Percentiles rank a stretch among this genome's conserved stretches.
Evolutionary conservation across 2,329 filamentous ascomycete species (phyloP).

Genomic region (Trichophaea hybrida): DNA sequence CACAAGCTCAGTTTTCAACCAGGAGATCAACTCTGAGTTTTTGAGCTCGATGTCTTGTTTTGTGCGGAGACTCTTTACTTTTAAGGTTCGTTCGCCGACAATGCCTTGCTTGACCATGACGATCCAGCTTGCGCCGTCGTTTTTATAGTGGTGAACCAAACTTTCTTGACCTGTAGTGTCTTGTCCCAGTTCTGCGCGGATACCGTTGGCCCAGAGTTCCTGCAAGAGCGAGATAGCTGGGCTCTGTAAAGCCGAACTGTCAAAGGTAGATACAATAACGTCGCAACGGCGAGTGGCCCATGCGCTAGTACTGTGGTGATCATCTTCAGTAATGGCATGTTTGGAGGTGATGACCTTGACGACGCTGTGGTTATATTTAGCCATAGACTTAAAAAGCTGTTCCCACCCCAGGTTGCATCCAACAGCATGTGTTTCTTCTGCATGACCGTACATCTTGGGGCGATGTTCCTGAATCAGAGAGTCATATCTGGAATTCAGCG

Average conservation of each 20-base stretch:
- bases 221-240: constrained; percentile 63
- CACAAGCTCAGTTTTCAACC: constrained; percentile 68
- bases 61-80: constrained; percentile 61
- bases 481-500: constrained; percentile 50
- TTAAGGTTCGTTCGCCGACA: constrained; percentile 43
- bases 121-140: constrained; percentile 71
- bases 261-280: constrained; percentile 78
- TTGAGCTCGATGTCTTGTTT: constrained; percentile 74
- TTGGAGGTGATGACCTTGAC: constrained; percentile 12
- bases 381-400: constrained; percentile 52
- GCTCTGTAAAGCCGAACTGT: constrained; percentile 58
- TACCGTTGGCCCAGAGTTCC: constrained; percentile 65
- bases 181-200: constrained; percentile 69
- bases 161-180: constrained; percentile 70
- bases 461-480: constrained; percentile 71
- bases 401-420: constrained; percentile 89
- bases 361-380: constrained; percentile 34
- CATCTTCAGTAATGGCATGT: constrained; percentile 38
- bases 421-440: constrained; percentile 63
- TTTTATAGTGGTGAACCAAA: constrained; percentile 58
- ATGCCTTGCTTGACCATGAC: constrained; percentile 62
- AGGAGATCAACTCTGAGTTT: constrained; percentile 56
- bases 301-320: constrained; percentile 37
- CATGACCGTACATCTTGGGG: constrained; percentile 40
- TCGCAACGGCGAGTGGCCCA: constrained; percentile 61